These are phyloP conservation scores for Corymbia calophylla DNA, from an alignment of 441 rosid species.

Conservation along the genomic window DNA sequence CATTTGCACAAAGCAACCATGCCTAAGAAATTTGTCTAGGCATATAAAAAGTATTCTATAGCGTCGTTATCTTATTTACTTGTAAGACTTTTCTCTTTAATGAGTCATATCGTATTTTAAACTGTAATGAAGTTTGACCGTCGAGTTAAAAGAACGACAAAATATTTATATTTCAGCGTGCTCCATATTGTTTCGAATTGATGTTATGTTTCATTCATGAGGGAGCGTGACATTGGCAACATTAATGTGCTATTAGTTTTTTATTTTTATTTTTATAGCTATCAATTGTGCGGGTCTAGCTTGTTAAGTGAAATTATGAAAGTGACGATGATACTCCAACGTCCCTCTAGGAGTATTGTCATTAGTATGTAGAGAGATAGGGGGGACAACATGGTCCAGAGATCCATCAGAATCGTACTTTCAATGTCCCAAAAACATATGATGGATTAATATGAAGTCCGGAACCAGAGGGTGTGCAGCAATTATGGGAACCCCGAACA, in stretches of 20 bases:
- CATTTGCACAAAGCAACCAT: neutral
- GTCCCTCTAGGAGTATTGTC: neutral
- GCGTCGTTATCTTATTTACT: neutral
- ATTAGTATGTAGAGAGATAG: neutral
- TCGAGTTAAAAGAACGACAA: neutral
- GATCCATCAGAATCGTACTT: neutral
- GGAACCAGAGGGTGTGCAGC: neutral
- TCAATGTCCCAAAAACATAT: neutral
- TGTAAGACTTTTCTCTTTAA: neutral
- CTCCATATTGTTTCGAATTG: neutral
- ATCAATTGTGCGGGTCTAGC: neutral
- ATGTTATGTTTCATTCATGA: neutral
- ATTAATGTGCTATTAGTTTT: neutral
- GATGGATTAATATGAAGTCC: neutral
- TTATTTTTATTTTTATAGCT: neutral
- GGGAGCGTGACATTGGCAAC: neutral
- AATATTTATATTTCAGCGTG: neutral
- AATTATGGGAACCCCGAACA: neutral
- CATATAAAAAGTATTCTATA: neutral
- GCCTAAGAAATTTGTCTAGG: neutral
- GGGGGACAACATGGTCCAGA: neutral
- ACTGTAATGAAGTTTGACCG: neutral
- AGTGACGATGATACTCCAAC: neutral
- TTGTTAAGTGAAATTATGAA: neutral
- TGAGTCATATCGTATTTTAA: neutral